Percentiles rank a stretch among this genome's conserved stretches.
phyloP scores from a whole-genome alignment of 2,329 filamentous ascomycete species.

The Chrysoporthe deuterocubensis region DNA sequence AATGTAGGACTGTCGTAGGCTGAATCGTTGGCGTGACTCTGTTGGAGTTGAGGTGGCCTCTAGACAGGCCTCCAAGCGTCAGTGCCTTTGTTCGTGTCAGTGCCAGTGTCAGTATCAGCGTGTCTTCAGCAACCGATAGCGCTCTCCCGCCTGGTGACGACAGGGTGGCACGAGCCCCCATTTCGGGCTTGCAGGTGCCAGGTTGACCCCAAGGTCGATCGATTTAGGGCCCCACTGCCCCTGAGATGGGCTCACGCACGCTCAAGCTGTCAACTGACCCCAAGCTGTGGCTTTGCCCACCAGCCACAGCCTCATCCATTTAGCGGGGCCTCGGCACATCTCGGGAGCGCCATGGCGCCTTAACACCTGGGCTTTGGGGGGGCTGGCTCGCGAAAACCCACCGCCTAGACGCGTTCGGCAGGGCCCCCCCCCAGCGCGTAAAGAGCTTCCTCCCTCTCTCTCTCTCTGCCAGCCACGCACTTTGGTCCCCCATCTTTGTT shows the following conservation, averaged over 20 bases:
- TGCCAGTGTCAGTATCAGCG: not conserved
- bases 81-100: not conserved
- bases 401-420: slow-evolving; percentile 6
- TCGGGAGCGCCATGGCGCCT: not conserved
- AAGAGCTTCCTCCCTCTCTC: not conserved
- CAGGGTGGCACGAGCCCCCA: not conserved
- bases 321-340: no score
- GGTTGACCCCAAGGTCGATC: not conserved
- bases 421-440: slow-evolving; percentile 12
- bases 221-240: not conserved
- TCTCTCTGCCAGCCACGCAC: not conserved
- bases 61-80: not conserved
- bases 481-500: not conserved
- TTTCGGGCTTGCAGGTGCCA: not conserved
- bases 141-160: slow-evolving; percentile 3
- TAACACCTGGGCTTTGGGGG: not conserved
- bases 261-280: no score
- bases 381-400: slow-evolving; percentile 4
- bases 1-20: slow-evolving; percentile 3
- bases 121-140: slow-evolving; percentile 6
- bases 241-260: not conserved
- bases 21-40: not conserved
- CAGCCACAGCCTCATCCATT: slow-evolving; percentile 5
- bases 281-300: slow-evolving; percentile 4
- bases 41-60: slow-evolving; percentile 17